Percentiles rank a stretch among this genome's conserved stretches.
These are phyloP conservation scores for Actinidia polygama DNA, from an alignment of 179 eudicot species.

Conservation along the genomic window DNA sequence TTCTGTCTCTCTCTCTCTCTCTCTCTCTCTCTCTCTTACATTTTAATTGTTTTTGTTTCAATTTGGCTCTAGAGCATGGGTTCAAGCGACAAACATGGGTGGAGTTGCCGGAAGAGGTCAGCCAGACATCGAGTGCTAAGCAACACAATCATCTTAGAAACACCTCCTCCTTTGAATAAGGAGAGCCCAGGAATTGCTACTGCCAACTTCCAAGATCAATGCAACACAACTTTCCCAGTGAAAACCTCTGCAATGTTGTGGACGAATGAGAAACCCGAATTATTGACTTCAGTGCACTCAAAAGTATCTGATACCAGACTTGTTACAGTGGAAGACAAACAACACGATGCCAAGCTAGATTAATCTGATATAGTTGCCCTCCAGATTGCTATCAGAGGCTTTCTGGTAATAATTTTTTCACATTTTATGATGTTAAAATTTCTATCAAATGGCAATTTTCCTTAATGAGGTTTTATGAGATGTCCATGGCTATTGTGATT, in stretches of 20 bases:
- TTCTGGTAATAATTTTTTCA: conserved; percentile 52
- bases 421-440: background rate
- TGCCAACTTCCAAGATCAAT: conserved; percentile 44
- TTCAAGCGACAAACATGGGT: conserved; percentile 67
- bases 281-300: conserved; percentile 29
- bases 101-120: conserved; percentile 90
- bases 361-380: conserved; percentile 51
- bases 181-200: conserved; percentile 48
- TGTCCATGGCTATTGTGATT: no score
- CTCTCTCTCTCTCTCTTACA: conserved; percentile 4
- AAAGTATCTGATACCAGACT: conserved; percentile 36
- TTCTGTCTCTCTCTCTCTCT: background rate
- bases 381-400: conserved; percentile 70
- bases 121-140: conserved; percentile 72
- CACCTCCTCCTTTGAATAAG: conserved; percentile 54
- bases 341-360: conserved; percentile 35
- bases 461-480: no score
- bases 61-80: conserved; percentile 57
- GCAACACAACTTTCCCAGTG: conserved; percentile 36
- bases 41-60: background rate
- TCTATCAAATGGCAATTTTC: background rate
- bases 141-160: conserved; percentile 59
- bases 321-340: conserved; percentile 32
- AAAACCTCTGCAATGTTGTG: conserved; percentile 44
- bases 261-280: conserved; percentile 48